Evolutionary conservation across 495 filamentous ascomycete genomes (phyloP), one percentile per base, ranked within the genome.

Genomic region (Trichoderma virens): DNA sequence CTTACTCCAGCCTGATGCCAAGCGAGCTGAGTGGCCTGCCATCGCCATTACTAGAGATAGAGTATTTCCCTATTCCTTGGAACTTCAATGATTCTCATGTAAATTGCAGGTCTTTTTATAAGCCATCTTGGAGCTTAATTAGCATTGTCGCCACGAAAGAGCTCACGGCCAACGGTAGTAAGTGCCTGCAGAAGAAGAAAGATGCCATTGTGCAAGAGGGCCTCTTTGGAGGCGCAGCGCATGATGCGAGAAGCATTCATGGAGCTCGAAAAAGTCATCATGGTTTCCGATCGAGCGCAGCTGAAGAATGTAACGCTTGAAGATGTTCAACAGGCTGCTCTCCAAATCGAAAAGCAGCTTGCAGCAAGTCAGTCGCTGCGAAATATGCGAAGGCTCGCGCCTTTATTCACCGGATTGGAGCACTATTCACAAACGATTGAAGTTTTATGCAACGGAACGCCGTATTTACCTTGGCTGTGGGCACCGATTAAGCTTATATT

Each of bases 401-500:
- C 76, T 9, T 70, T 80, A 7, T 72, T 81, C 43, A 43, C 34
- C 1, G 78, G 72, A 2, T 62, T 82, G 18, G 67, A 74, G 27
- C 65, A 76, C 35, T 81, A 80, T 60, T 70, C 76, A 9, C 75
- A 75, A 39, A 23, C 65, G 1, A 71, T 80, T 16, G 78, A 80
- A 18, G 64, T 76, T 6, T 63, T 80, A 11, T 80, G 78, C 68
- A 76, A 80, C 45, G 76, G 77, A 39, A 82, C 79, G 0, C 75
- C 75, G 0, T 81, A 74, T 65, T 66, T 82, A 3, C 72, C 79
- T 7, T 82, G 73, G 72, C 62, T 80, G 1, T 82, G 79, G 79
- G 79, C 79, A 13, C 79, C 79, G 3, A 72, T 81, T 30, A 80
- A 73, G 45, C 62, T 81, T 9, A 70, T 81, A 3, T 47, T 81